A percentile compares a stretch with the other conserved stretches of the same genome.
phyloP scores from a whole-genome alignment of 2,329 filamentous ascomycete genomes.

The Magnaporthales sp. region DNA sequence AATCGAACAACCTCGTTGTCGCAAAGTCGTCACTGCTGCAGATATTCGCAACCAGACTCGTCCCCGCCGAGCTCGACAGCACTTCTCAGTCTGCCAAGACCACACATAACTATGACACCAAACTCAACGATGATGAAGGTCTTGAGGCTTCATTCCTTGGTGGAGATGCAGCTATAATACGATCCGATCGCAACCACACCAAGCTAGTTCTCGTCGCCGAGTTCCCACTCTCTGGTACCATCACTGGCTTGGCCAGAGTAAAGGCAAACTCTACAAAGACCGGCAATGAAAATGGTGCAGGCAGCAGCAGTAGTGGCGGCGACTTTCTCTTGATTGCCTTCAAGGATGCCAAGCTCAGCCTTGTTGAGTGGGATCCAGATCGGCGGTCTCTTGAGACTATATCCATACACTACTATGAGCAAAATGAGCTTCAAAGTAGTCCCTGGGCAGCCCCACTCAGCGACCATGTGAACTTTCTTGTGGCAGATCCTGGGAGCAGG shows the following conservation, averaged over 20 bases:
- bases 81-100: conserved; percentile 23
- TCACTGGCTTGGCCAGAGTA: conserved; percentile 74
- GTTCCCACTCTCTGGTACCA: conserved; percentile 72
- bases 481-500: conserved; percentile 82
- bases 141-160: conserved; percentile 60
- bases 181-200: conserved; percentile 56
- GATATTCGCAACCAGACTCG: conserved; percentile 68
- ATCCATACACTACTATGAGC: conserved; percentile 97
- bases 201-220: conserved; percentile 83
- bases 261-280: conserved; percentile 65
- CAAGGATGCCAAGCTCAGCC: conserved; percentile 84
- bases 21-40: conserved; percentile 90
- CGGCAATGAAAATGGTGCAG: neutral
- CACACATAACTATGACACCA: conserved; percentile 38
- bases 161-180: conserved; percentile 50
- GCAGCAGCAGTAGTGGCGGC: conserved; percentile 40
- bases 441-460: conserved; percentile 74
- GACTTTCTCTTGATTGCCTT: conserved; percentile 78
- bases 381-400: conserved; percentile 73
- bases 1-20: conserved; percentile 77
- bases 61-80: conserved; percentile 54
- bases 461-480: conserved; percentile 71
- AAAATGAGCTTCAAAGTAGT: conserved; percentile 74
- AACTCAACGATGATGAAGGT: conserved; percentile 51
- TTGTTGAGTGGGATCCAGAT: conserved; percentile 89